Evolutionary conservation across 805 yeast species (phyloP).

Genomic region (Wickerhamiella sorbophila): DNA sequence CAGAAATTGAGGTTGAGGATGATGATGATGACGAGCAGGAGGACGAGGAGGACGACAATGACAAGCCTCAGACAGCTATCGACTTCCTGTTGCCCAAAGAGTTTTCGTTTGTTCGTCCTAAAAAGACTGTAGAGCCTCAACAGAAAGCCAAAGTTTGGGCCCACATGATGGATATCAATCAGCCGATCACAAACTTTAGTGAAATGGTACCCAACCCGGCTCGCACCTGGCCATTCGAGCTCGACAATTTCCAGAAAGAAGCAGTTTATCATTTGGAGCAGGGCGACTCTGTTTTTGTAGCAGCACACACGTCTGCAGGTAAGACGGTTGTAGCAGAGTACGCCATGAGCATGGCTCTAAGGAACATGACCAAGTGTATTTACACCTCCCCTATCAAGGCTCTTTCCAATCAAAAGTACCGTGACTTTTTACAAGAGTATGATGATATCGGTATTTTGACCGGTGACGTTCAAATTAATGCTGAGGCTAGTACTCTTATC

Average conservation of each 20-base stretch:
- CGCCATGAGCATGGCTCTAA: slow-evolving; percentile 90
- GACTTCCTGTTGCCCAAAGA: slow-evolving; percentile 39
- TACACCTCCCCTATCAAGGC: slow-evolving; percentile 95
- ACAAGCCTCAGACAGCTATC: slow-evolving; percentile 15
- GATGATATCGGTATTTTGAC: slow-evolving; percentile 88
- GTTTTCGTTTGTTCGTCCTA: slow-evolving; percentile 32
- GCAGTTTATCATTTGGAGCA: slow-evolving; percentile 93
- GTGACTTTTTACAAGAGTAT: slow-evolving; percentile 73
- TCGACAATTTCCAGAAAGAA: slow-evolving; percentile 92
- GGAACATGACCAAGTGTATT: slow-evolving; percentile 93
- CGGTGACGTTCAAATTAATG: slow-evolving; percentile 95
- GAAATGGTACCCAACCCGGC: slow-evolving; percentile 92
- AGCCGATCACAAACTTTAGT: slow-evolving; percentile 65
- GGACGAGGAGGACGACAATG: slow-evolving; percentile 6
- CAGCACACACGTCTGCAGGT: slow-evolving; percentile 98
- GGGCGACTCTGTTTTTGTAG: slow-evolving; percentile 96
- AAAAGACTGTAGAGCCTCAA: neutral
- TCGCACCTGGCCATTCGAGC: slow-evolving; percentile 82
- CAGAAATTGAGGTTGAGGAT: slow-evolving; percentile 7
- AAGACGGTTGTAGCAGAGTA: slow-evolving; percentile 97
- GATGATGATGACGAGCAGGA: slow-evolving; percentile 6
- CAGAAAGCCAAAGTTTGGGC: slow-evolving; percentile 63
- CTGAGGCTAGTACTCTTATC: slow-evolving; percentile 88
- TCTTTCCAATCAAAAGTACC: slow-evolving; percentile 72
- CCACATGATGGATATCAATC: slow-evolving; percentile 79